phyloP scores from a whole-genome alignment of 495 filamentous ascomycete species.

The Xylaria nigripes region DNA sequence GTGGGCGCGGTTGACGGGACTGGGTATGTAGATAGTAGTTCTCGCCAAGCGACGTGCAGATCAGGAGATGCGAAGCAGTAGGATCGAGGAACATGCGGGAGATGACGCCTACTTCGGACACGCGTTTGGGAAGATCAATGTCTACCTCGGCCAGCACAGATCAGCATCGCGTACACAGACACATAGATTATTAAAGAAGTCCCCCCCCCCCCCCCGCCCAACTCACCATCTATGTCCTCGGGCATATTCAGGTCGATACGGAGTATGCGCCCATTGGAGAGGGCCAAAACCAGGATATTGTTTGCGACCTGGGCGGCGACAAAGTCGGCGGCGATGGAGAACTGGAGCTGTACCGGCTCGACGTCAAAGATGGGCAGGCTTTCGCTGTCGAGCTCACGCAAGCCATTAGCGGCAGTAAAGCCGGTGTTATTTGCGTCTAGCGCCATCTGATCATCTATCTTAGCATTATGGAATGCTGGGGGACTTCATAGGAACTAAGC shows the following conservation, averaged over 20 bases:
- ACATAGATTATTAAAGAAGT: neutral
- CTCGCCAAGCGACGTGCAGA: constrained; percentile 84
- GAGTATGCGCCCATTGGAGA: constrained; percentile 81
- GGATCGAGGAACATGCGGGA: constrained; percentile 95
- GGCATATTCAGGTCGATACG: constrained; percentile 90
- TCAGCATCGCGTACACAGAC: constrained; percentile 3
- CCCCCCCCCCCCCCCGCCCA: neutral
- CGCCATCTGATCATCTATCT: constrained; percentile 32
- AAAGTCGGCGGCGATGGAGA: constrained; percentile 85
- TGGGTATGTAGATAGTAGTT: constrained; percentile 98
- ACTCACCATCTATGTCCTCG: constrained; percentile 85
- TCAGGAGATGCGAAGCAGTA: constrained; percentile 86
- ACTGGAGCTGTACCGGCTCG: constrained; percentile 82
- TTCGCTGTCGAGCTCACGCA: constrained; percentile 52
- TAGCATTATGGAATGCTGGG: constrained; percentile 10
- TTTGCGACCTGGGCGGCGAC: constrained; percentile 95
- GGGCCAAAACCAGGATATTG: constrained; percentile 85
- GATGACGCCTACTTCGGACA: constrained; percentile 82
- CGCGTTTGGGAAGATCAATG: constrained; percentile 93
- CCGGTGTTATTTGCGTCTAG: constrained; percentile 41
- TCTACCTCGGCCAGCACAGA: constrained; percentile 43
- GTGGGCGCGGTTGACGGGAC: constrained; percentile 72
- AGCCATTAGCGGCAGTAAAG: constrained; percentile 39
- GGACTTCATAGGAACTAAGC: neutral
- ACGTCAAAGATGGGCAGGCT: constrained; percentile 86